Conservation (phyloP, 2,329 filamentous ascomycete species). For the Xylariomycetidae sp. region DNA sequence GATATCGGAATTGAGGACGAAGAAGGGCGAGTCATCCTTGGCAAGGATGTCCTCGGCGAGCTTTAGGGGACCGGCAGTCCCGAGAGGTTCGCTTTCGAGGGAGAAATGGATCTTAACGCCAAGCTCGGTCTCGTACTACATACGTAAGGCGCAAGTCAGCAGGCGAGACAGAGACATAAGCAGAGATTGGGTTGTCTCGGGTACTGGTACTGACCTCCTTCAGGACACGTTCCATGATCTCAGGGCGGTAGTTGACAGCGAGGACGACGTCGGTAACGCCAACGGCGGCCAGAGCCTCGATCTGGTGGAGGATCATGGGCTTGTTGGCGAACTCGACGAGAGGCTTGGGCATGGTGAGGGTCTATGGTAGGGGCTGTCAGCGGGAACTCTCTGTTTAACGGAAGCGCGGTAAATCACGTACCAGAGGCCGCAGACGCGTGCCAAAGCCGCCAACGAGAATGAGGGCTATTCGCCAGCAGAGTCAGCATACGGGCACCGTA, state of each 20-base stretch:
- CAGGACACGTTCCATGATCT: slow-evolving; percentile 92
- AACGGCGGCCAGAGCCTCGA: slow-evolving; percentile 86
- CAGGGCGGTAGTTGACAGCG: slow-evolving; percentile 96
- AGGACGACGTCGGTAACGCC: slow-evolving; percentile 97
- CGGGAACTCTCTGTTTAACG: too few species aligned
- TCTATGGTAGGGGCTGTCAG: slow-evolving; percentile 48
- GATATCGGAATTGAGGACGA: slow-evolving; percentile 96
- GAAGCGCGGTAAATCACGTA: too few species aligned
- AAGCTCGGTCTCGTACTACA: slow-evolving; percentile 81
- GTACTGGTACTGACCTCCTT: slow-evolving; percentile 63
- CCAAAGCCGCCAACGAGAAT: slow-evolving; percentile 99
- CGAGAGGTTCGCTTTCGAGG: slow-evolving; percentile 90
- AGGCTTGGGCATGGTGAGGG: slow-evolving; percentile 92
- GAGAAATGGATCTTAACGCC: slow-evolving; percentile 96
- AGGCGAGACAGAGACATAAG: slow-evolving; percentile 10
- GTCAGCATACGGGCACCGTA: slow-evolving; percentile 6
- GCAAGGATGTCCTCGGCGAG: slow-evolving; percentile 85
- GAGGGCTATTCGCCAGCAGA: slow-evolving; percentile 56
- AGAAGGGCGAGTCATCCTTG: slow-evolving; percentile 93
- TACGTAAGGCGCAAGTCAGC: slow-evolving; percentile 6
- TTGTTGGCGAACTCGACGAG: slow-evolving; percentile 98
- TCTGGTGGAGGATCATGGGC: slow-evolving; percentile 98
- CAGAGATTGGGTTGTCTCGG: slow-evolving; percentile 4
- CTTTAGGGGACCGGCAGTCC: slow-evolving; percentile 92
- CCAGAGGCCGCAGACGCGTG: slow-evolving; percentile 92